Conservation (phyloP, 768 basidiomycete species). For the Termitomyces heimii region DNA sequence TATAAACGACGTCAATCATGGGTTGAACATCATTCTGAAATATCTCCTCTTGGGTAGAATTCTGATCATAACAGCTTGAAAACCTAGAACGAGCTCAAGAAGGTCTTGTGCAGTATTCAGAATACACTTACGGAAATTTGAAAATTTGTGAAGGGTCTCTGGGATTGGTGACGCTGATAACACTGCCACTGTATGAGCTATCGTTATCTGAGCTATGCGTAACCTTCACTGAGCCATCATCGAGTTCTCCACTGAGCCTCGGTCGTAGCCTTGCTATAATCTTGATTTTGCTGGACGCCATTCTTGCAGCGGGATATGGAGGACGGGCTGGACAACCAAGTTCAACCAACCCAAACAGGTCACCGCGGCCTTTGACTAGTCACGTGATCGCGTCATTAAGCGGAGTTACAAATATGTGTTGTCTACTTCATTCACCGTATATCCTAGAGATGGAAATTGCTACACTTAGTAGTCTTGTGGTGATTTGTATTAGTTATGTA, state of each 20-base stretch:
- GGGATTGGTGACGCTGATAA: slow-evolving; percentile 65
- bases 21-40: slow-evolving; percentile 73
- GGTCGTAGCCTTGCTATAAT: slow-evolving; percentile 72
- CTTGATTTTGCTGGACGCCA: slow-evolving; percentile 49
- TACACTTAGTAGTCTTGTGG: not conserved
- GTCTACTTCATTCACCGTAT: not conserved
- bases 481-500: no score
- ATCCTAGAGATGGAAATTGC: not conserved
- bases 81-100: slow-evolving; percentile 49
- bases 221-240: slow-evolving; percentile 56
- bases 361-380: not conserved
- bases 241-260: slow-evolving; percentile 51
- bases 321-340: not conserved
- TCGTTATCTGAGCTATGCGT: slow-evolving; percentile 30
- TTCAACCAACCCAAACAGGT: not conserved
- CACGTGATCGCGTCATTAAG: not conserved
- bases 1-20: slow-evolving; percentile 71
- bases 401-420: not conserved
- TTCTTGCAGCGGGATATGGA: slow-evolving; percentile 11
- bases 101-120: not conserved
- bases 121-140: slow-evolving; percentile 61
- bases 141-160: slow-evolving; percentile 65
- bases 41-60: slow-evolving; percentile 70
- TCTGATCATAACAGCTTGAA: slow-evolving; percentile 69
- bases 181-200: slow-evolving; percentile 29